Evolutionary conservation across 202 grass and related monocot genomes (phyloP).

Genomic region (Elaeis oleifera): DNA sequence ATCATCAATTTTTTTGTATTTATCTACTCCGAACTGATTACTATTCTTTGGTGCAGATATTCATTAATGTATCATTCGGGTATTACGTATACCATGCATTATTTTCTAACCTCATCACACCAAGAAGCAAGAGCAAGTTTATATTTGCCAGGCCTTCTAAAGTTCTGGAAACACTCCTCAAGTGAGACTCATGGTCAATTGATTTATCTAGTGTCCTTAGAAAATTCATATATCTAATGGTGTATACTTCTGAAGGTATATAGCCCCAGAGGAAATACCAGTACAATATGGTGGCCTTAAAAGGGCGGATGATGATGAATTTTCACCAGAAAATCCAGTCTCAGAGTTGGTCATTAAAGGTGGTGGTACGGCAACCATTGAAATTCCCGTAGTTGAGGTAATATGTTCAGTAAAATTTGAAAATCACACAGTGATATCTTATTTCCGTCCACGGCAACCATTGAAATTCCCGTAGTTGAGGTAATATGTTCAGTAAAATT

Average conservation of each 20-base stretch:
- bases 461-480: constrained; percentile 28
- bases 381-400: constrained; percentile 30
- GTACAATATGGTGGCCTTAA: constrained; percentile 39
- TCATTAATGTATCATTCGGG: constrained; percentile 33
- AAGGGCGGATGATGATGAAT: constrained; percentile 30
- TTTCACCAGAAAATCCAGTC: constrained; percentile 21
- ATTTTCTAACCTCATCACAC: constrained; percentile 25
- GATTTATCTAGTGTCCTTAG: neutral
- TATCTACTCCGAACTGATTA: neutral
- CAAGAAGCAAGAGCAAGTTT: constrained; percentile 37
- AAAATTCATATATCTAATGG: neutral
- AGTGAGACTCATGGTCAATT: constrained; percentile 12
- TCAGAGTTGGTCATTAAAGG: constrained; percentile 20
- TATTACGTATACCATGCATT: constrained; percentile 32
- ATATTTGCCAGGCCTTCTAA: constrained; percentile 32
- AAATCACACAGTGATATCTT: too few relatives aligned
- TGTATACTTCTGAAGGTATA: constrained; percentile 16
- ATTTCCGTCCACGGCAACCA: constrained; percentile 1
- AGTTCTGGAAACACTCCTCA: constrained; percentile 42
- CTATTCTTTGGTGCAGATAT: constrained; percentile 26
- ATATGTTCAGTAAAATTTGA: neutral
- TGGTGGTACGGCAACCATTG: constrained; percentile 11
- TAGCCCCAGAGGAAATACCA: constrained; percentile 35
- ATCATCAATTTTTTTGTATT: neutral
- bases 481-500: constrained; percentile 8